A percentile compares a stretch with the other conserved stretches of the same genome.
These are phyloP conservation scores for Lablab purpureus DNA, from an alignment of 306 rosid species.

Conservation along the genomic window DNA sequence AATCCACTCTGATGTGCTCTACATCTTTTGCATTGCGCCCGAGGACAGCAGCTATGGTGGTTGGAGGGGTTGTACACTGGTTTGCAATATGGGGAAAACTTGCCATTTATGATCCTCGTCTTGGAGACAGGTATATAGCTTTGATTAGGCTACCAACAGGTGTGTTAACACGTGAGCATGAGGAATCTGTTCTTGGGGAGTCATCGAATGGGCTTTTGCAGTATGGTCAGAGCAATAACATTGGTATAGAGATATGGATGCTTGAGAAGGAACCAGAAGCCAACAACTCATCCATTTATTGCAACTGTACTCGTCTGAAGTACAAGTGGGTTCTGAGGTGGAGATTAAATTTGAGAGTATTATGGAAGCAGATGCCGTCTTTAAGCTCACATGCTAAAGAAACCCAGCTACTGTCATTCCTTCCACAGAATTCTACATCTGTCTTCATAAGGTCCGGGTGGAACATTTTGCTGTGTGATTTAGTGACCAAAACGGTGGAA, in stretches of 20 bases:
- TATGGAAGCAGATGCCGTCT: conserved; percentile 71
- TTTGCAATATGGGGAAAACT: conserved; percentile 68
- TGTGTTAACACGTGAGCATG: conserved; percentile 61
- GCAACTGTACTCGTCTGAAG: conserved; percentile 42
- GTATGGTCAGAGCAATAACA: conserved; percentile 76
- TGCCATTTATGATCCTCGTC: conserved; percentile 75
- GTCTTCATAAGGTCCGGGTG: conserved; percentile 67
- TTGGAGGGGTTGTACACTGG: conserved; percentile 75
- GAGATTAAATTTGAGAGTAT: conserved; percentile 55
- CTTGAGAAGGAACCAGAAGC: conserved; percentile 57
- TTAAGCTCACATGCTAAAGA: conserved; percentile 59
- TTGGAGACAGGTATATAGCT: conserved; percentile 63
- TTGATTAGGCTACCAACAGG: conserved; percentile 67
- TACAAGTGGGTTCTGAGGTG: conserved; percentile 62
- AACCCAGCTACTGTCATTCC: conserved; percentile 67
- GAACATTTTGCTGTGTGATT: conserved; percentile 59
- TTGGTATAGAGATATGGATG: conserved; percentile 80
- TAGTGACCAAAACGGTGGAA: conserved; percentile 56
- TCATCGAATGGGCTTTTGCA: conserved; percentile 75
- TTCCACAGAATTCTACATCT: conserved; percentile 63
- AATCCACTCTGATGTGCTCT: conserved; percentile 69
- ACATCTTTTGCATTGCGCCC: conserved; percentile 66
- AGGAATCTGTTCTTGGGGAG: conserved; percentile 77
- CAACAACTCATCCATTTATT: conserved; percentile 39
- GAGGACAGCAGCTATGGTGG: conserved; percentile 68